A percentile compares a stretch with the other conserved stretches of the same genome.
These are phyloP conservation scores for Lactarius hengduanensis DNA, from an alignment of 768 basidiomycete species.

Conservation along the genomic window DNA sequence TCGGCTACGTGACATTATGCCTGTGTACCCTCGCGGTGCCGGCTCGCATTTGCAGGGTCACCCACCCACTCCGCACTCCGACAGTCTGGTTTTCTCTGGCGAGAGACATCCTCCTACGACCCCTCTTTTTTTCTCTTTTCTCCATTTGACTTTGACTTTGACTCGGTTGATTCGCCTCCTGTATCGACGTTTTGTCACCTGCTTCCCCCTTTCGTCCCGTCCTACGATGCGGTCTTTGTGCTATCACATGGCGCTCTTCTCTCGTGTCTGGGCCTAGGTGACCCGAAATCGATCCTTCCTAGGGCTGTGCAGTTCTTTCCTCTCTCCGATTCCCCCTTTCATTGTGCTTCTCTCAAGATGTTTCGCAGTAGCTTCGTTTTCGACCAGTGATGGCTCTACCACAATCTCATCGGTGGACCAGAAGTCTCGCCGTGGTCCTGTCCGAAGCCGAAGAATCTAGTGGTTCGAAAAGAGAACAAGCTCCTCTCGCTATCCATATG, in stretches of 20 bases:
- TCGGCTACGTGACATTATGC: background rate
- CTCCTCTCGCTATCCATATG: background rate
- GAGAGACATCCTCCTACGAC: background rate
- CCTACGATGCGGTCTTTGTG: background rate
- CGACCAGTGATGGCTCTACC: too few relatives aligned
- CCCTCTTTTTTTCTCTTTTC: background rate
- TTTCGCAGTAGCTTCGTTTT: background rate
- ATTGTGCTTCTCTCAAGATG: background rate
- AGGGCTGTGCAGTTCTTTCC: background rate
- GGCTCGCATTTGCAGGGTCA: background rate
- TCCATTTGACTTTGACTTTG: background rate
- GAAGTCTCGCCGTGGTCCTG: background rate
- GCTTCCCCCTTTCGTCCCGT: slow-evolving; percentile 1
- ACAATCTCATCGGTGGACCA: too few relatives aligned
- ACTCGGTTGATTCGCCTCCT: background rate
- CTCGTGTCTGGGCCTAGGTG: background rate
- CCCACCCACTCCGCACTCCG: background rate
- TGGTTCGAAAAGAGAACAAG: background rate
- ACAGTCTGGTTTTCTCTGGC: background rate
- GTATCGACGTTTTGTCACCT: background rate
- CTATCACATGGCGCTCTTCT: background rate
- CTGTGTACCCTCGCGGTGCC: background rate
- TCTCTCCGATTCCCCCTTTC: background rate
- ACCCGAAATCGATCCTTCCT: background rate
- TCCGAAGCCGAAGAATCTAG: too few relatives aligned